Conservation (phyloP, 2,329 filamentous ascomycete species). For the Clarireedia hainanense region DNA sequence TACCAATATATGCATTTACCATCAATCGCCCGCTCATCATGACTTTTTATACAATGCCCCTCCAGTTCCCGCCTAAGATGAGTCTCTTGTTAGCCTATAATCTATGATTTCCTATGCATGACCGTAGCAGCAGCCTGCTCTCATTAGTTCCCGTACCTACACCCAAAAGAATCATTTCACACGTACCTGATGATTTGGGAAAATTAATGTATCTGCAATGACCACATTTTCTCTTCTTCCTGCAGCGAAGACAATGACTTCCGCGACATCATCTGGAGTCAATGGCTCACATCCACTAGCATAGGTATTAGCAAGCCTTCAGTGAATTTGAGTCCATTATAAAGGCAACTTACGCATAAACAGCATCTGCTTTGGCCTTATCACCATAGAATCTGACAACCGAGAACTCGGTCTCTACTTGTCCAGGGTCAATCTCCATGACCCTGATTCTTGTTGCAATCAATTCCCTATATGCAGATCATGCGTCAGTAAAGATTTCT, state of each 20-base stretch:
- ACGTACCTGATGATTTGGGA: constrained; percentile 80
- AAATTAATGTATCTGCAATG: constrained; percentile 78
- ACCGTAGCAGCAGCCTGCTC: constrained; percentile 34
- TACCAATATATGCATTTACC: not conserved
- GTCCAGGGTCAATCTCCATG: constrained; percentile 84
- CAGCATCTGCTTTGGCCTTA: constrained; percentile 79
- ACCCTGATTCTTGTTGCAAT: constrained; percentile 73
- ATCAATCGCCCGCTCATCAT: not conserved
- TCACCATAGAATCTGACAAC: constrained; percentile 84
- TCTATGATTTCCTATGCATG: constrained; percentile 35
- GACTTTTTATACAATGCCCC: constrained; percentile 25
- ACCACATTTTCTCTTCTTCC: constrained; percentile 85
- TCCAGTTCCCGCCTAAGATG: constrained; percentile 27
- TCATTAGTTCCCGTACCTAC: constrained; percentile 25
- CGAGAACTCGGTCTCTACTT: constrained; percentile 92
- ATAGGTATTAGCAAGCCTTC: constrained; percentile 4
- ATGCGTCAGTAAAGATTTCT: not conserved
- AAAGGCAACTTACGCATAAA: constrained; percentile 61
- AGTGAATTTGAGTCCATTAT: not conserved
- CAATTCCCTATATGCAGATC: constrained; percentile 45
- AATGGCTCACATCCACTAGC: constrained; percentile 67
- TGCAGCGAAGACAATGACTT: constrained; percentile 80
- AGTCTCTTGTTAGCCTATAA: constrained; percentile 4
- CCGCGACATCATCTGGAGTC: constrained; percentile 84
- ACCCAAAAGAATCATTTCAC: constrained; percentile 1